Evolutionary conservation across 2,329 filamentous ascomycete genomes (phyloP), one percentile per base, ranked within the genome.

Genomic region (Orbilia javanica): DNA sequence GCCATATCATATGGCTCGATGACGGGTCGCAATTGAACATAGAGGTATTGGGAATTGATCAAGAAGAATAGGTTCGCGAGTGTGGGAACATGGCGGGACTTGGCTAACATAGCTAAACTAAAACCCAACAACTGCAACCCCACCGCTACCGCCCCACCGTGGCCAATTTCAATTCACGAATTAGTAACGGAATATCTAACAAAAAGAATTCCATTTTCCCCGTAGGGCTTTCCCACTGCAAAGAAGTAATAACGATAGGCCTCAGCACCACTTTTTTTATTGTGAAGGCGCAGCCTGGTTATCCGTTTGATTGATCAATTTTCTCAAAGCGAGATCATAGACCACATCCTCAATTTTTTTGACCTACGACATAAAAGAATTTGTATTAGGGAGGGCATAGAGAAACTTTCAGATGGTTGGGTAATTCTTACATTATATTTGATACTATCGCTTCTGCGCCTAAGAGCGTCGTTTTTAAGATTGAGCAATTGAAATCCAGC

Each of bases 301-400:
- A 82, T 60, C 84, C 20, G 29, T 64, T 52, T 91, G 89, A 60
- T 57, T 62, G 18, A 96, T 87, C 82, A 98, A 84, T 63, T 96
- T 95, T 75, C 96, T 89, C 83, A 99, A 86, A 25, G 93, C 95
- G 71, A 99, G 86, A 84, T 99, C 96, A 83, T 99, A 99, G 63
- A 98, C 95, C 11, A 99, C 94, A 83, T 98, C 96, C 86, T 99
- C 96, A 11, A 97, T 93, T 84, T 97, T 95, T 88, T 98, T 99
- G 82, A 99, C 93, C 86, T 88, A 66, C n/a, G n/a, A n/a, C n/a
- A n/a, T 55, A 44, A 27, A 18, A 52, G 22, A 11, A 70, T 13
- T n/a, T 11, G 27, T 39, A 60, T 31, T 22, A 13, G 31, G 3
- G 27, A 4, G 2, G 31, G 39, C 29, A 42, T 62, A 39, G 27